Evolutionary conservation across 345 rosid genomes (phyloP).

Genomic region (Sisymbrium irio): DNA sequence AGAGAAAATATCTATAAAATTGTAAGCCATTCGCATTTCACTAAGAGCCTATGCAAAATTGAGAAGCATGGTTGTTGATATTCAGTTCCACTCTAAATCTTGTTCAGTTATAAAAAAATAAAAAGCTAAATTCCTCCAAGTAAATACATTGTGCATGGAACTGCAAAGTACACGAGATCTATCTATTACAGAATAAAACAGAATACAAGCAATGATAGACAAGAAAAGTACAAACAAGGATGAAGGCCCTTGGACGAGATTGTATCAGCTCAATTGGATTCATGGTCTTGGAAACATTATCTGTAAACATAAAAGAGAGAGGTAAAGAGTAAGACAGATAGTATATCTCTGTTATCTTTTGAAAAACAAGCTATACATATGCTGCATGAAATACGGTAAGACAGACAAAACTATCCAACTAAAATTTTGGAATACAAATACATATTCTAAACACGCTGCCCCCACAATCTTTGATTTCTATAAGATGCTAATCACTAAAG

Average conservation of each 20-base stretch:
- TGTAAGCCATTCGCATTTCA: background rate
- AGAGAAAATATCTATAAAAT: background rate
- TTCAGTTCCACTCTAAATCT: background rate
- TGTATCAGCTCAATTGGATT: constrained; percentile 43
- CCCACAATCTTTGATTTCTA: background rate
- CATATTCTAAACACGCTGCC: background rate
- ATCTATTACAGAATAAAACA: constrained; percentile 10
- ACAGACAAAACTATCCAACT: background rate
- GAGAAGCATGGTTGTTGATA: background rate
- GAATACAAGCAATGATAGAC: constrained; percentile 28
- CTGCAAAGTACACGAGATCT: background rate
- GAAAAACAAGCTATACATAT: background rate
- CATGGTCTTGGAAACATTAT: constrained; percentile 42
- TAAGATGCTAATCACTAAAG: background rate
- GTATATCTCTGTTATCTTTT: background rate
- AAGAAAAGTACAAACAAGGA: constrained; percentile 96
- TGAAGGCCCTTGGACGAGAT: constrained; percentile 65
- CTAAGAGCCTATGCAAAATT: background rate
- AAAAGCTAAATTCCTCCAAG: background rate
- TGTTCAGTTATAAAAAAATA: background rate
- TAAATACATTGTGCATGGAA: background rate
- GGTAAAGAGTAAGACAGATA: constrained; percentile 5
- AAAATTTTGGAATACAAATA: background rate
- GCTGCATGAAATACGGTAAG: background rate
- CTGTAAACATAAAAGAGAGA: constrained; percentile 41